Base-by-base conservation (phyloP, 495 filamentous ascomycete species). In the Jackrogersella minutella region DNA sequence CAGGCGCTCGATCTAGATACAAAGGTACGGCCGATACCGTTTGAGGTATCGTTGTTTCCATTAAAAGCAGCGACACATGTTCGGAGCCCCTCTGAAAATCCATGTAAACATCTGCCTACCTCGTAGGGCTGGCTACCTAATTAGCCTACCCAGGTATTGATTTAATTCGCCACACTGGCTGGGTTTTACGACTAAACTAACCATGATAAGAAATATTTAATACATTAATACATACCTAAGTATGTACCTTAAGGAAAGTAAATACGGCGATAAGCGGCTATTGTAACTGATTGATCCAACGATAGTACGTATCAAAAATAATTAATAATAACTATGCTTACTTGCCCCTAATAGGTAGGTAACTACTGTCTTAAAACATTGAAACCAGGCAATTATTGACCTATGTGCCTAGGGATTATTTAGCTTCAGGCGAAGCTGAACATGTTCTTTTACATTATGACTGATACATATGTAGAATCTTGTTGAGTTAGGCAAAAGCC, bases 91-190 rank as follows among this genome's bases (percentile, higher is more conserved):
- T 43, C 40, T 34, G 28, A 1, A 37, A 16, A 40, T 13, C 49
- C 28, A 8, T 34, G 31, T 36, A 37, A 24, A 21, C 14, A 51
- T 3, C 16, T 28, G 52, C 37, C 44, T n/a, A 53, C 54, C 54
- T 68, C 65, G 41, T 68, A 68, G 65, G 65, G 65, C 65, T 68
- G 65, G 52, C 51, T 57, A 50, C 17, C 26, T 37, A 51, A n/a
- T 50, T 61, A 66, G 56, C 30, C 56, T 66, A 46, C 21, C 22
- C 19, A 46, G 11, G 26, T 30, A 30, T 3, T 3, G 3, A 30
- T 44, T 44, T 44, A 3, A 66, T 59, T 59, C 16, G 26, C 11
- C 8, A 30, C 16, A 44, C 14, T 19, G 49, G 54, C n/a, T 50
- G 62, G 49, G 55, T 66, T 65, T 66, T 66, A 66, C 56, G 63